Conservation (phyloP, 768 basidiomycete genomes). For the Lactarius trivialis region DNA sequence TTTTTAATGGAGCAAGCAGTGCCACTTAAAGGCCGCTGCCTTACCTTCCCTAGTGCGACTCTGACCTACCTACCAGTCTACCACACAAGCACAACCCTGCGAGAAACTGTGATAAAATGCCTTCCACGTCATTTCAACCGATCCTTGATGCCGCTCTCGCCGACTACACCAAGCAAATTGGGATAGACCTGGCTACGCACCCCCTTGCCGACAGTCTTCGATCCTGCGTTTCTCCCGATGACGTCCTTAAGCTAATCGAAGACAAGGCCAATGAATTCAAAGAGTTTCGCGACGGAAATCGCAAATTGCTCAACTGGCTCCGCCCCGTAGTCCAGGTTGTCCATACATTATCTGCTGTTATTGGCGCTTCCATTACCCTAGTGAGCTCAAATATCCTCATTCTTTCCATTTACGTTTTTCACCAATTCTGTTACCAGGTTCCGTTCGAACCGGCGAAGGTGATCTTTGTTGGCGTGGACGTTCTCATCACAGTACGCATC, state of each 20-base stretch:
- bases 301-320: neutral
- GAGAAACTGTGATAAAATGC: neutral
- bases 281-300: neutral
- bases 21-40: too few relatives aligned
- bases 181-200: neutral
- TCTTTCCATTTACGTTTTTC: too few relatives aligned
- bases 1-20: too few relatives aligned
- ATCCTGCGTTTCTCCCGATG: neutral
- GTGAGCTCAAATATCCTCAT: neutral
- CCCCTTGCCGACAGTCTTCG: neutral
- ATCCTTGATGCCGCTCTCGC: neutral
- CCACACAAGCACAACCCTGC: too few relatives aligned
- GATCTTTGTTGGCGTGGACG: neutral
- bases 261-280: neutral
- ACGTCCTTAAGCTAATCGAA: neutral
- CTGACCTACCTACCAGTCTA: too few relatives aligned
- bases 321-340: neutral
- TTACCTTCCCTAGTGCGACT: too few relatives aligned
- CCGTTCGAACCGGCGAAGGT: neutral
- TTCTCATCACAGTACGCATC: neutral
- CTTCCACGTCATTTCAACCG: neutral
- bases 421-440: neutral
- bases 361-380: neutral
- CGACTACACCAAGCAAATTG: neutral
- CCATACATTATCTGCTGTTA: neutral